phyloP scores from a whole-genome alignment of 352 stramenopile species.

The Globisporangium lucens region DNA sequence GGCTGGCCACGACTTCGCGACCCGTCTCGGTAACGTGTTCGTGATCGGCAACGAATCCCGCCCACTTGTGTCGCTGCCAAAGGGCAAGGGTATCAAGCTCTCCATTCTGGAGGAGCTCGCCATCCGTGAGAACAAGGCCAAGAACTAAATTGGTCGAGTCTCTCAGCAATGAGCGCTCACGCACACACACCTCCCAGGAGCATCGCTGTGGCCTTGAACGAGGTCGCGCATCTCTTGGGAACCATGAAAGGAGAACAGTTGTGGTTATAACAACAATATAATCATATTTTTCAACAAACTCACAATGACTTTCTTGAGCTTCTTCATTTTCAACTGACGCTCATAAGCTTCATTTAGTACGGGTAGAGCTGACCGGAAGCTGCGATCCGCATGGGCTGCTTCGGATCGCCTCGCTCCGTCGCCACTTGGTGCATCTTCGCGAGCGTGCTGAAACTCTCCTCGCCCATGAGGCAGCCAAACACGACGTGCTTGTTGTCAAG shows the following conservation, averaged over 20 bases:
- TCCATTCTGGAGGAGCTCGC: conserved; percentile 96
- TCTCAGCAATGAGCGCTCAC: background rate
- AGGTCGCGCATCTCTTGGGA: conserved; percentile 13
- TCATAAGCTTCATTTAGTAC: conserved; percentile 4
- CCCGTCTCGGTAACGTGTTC: conserved; percentile 97
- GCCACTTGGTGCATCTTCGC: conserved; percentile 48
- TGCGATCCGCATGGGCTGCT: conserved; percentile 40
- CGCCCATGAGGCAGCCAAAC: conserved; percentile 57
- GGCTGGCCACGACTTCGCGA: conserved; percentile 97
- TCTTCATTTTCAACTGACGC: background rate
- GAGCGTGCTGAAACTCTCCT: conserved; percentile 43
- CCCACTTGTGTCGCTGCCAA: conserved; percentile 94
- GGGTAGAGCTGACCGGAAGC: conserved; percentile 46
- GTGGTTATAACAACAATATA: conserved; percentile 5
- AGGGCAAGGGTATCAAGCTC: conserved; percentile 99
- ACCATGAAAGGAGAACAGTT: conserved; percentile 14
- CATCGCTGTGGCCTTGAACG: conserved; percentile 12
- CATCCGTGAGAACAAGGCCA: conserved; percentile 72
- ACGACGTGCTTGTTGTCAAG: conserved; percentile 84
- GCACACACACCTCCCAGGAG: background rate
- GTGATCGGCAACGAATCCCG: conserved; percentile 93
- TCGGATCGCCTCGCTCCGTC: conserved; percentile 45
- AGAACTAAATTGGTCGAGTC: conserved; percentile 41
- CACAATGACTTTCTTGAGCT: background rate
- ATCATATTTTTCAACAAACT: conserved; percentile 10